A percentile compares a stretch with the other conserved stretches of the same genome.
phyloP scores from a whole-genome alignment of 176 grass and related monocot genomes.

The Zoysia pacifica region DNA sequence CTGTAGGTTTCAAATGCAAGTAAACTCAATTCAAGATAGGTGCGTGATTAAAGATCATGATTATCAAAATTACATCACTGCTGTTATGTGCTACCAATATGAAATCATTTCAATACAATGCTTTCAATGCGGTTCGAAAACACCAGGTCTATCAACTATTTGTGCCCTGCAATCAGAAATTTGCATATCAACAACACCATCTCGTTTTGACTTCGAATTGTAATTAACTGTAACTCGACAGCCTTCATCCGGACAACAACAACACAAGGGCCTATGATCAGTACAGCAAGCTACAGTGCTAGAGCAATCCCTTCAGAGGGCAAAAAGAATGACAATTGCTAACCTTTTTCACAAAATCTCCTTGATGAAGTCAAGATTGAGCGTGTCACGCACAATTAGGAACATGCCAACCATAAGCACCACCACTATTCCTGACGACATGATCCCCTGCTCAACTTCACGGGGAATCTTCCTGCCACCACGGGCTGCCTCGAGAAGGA shows the following conservation, averaged over 20 bases:
- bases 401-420: conserved; percentile 89
- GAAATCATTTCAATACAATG: background rate
- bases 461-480: conserved; percentile 86
- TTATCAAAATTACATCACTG: background rate
- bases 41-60: background rate
- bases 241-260: conserved; percentile 15
- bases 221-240: background rate
- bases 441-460: conserved; percentile 91
- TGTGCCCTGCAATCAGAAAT: background rate
- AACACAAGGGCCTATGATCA: conserved; percentile 46
- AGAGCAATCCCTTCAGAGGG: conserved; percentile 31
- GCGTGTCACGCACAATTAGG: conserved; percentile 92
- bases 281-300: conserved; percentile 43
- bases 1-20: background rate
- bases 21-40: background rate
- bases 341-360: conserved; percentile 76
- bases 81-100: background rate
- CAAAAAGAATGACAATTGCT: conserved; percentile 28
- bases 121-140: background rate
- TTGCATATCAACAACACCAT: conserved; percentile 2
- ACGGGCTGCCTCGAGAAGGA: conserved; percentile 87
- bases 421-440: conserved; percentile 85
- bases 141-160: conserved; percentile 1
- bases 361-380: conserved; percentile 97
- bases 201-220: background rate